Evolutionary conservation across 192 early-diverging fungal species (phyloP).

Genomic region (Oehlia diaphana): DNA sequence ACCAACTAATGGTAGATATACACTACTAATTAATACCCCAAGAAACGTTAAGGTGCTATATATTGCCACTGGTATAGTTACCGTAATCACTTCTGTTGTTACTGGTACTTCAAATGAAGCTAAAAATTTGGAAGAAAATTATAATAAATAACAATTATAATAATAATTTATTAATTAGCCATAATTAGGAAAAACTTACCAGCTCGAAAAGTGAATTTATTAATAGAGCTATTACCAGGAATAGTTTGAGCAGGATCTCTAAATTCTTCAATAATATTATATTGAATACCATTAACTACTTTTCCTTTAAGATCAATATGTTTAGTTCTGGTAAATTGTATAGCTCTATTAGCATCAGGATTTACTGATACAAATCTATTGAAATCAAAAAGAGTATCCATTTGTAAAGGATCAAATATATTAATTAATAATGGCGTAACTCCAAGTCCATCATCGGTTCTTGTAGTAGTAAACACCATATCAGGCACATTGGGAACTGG

Average conservation of each 20-base stretch:
- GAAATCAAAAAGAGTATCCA: background rate
- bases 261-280: slow-evolving; percentile 22
- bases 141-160: background rate
- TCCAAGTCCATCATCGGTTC: background rate
- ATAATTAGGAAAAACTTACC: background rate
- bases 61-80: background rate
- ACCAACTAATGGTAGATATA: slow-evolving; percentile 15
- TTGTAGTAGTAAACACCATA: background rate
- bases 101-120: slow-evolving; percentile 3
- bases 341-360: slow-evolving; percentile 21
- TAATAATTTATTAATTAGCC: too few species aligned
- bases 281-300: background rate
- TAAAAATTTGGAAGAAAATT: background rate
- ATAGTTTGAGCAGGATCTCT: background rate
- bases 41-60: background rate
- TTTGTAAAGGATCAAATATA: slow-evolving; percentile 22
- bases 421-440: slow-evolving; percentile 1
- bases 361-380: slow-evolving; percentile 4
- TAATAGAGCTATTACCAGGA: background rate
- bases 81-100: background rate
- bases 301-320: background rate
- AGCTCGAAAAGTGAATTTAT: slow-evolving; percentile 10
- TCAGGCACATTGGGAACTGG: slow-evolving; percentile 11
- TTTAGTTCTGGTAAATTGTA: slow-evolving; percentile 7
- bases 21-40: background rate